Conservation (phyloP, 306 rosid species). For the Cicer bijugum region DNA sequence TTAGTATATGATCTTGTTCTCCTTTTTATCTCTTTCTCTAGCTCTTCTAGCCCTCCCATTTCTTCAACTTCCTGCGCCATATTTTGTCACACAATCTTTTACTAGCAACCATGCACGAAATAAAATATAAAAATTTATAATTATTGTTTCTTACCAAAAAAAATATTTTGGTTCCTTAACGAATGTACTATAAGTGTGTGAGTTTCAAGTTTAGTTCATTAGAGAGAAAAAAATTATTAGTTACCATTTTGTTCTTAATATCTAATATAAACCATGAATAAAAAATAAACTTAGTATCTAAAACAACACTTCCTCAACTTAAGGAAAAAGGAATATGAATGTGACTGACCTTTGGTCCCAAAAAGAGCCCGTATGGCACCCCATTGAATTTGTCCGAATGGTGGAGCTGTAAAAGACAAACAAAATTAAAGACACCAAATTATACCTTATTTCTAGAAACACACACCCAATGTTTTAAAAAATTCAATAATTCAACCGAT, state of each 20-base stretch:
- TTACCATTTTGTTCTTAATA: too few species aligned
- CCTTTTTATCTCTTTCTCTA: slow-evolving; percentile 78
- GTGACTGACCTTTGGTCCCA: slow-evolving; percentile 79
- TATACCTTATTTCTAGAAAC: slow-evolving; percentile 25
- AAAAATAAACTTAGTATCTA: not conserved
- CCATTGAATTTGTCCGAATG: slow-evolving; percentile 90
- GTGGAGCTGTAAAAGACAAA: slow-evolving; percentile 70
- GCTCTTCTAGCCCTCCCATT: slow-evolving; percentile 86
- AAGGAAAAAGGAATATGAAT: not conserved
- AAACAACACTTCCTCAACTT: too few species aligned
- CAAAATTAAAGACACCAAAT: slow-evolving; percentile 39
- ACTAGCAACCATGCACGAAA: not conserved
- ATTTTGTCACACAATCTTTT: slow-evolving; percentile 3
- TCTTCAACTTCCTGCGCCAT: slow-evolving; percentile 79
- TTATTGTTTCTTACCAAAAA: too few species aligned
- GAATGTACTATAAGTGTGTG: too few species aligned
- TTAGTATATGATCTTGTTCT: slow-evolving; percentile 55
- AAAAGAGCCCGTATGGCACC: slow-evolving; percentile 91
- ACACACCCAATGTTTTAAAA: not conserved
- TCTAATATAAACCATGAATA: too few species aligned
- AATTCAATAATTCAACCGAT: too few species aligned
- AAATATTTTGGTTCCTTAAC: too few species aligned
- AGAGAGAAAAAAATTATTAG: too few species aligned
- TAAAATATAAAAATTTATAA: too few species aligned
- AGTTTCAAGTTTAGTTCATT: too few species aligned